Evolutionary conservation across 202 grass and related monocot genomes (phyloP), one percentile per base, ranked within the genome.

Genomic region (Panicum virgatum): DNA sequence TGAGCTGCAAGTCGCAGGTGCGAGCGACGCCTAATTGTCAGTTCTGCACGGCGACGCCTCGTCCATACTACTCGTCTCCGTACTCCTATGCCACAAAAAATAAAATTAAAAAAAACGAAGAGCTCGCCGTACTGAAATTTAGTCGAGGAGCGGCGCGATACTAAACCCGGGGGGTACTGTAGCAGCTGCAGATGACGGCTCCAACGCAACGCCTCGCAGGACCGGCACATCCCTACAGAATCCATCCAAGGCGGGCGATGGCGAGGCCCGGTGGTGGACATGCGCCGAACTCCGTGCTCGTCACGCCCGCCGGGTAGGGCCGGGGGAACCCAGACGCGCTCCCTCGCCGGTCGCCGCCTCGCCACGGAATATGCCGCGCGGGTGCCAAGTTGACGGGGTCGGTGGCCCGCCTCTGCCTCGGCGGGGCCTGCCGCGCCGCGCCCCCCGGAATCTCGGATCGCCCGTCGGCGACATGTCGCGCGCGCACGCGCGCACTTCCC

Each of bases 41-140:
- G 26, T 39, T 69, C 26, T 69, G 66, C 39, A 69, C 66, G 65
- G 39, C 65, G 20, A 68, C 3, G n/a, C 65, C 65, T 26, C 2
- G n/a, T 3, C 20, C 20, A 5, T 6, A n/a, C n/a, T n/a, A n/a
- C n/a, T n/a, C n/a, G n/a, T n/a, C n/a, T n/a, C n/a, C n/a, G n/a
- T n/a, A n/a, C n/a, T n/a, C n/a, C n/a, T n/a, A 5, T 1, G 48
- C 48, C 48, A 52, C 4, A 7, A 7, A 52, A 52, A 7, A 5
- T 0, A 0, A 18, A 50, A 4, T 0, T 4, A 50, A 50, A 5
- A 0, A 0, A 18, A 50, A 4, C 0, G 15, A 50, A 50, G 5
- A 52, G 7, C 7, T 2, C 2, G 2, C 30, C 30, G 30, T 30
- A 30, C 30, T 30, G 30, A 30, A 30, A n/a, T n/a, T n/a, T n/a